These are phyloP conservation scores for Cyberlindnera suaveolens DNA, from an alignment of 805 yeast genomes.

Conservation along the genomic window DNA sequence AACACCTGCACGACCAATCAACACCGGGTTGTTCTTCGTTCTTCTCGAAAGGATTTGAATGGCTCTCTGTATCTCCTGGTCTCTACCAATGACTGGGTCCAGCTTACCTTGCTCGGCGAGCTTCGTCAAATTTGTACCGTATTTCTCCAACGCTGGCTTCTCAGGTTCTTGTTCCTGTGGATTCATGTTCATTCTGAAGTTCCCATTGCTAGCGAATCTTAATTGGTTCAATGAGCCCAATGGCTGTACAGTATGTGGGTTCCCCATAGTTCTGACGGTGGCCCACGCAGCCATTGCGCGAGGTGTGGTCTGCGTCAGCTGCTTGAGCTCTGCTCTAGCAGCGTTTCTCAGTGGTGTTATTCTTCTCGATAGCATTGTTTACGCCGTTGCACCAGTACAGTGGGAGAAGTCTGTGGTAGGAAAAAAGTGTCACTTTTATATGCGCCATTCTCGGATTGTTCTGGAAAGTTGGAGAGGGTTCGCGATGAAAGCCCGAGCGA, in stretches of 20 bases:
- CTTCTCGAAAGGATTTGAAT: constrained; percentile 88
- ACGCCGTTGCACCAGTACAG: too few relatives aligned
- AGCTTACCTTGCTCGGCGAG: constrained; percentile 84
- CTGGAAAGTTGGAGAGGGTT: background rate
- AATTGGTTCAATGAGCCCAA: background rate
- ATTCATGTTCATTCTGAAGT: constrained; percentile 30
- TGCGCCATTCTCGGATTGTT: background rate
- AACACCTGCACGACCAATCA: constrained; percentile 96
- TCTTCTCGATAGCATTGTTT: background rate
- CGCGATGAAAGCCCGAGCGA: too few relatives aligned
- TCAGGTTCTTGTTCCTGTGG: constrained; percentile 37
- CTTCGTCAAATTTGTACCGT: constrained; percentile 80
- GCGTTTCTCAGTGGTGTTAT: background rate
- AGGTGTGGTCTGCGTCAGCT: background rate
- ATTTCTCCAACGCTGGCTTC: constrained; percentile 75
- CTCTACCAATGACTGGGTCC: constrained; percentile 96
- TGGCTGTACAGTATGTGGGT: background rate
- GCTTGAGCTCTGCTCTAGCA: background rate
- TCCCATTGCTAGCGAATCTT: constrained; percentile 2
- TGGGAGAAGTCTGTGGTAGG: too few relatives aligned
- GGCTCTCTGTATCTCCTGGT: constrained; percentile 89
- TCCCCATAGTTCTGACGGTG: background rate
- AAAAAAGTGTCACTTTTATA: constrained; percentile 1
- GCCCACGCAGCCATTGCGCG: constrained; percentile 1
- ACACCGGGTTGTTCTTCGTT: constrained; percentile 91